Evolutionary conservation across 2,329 filamentous ascomycete genomes (phyloP).

Genomic region (Trichoderma simmonsii): DNA sequence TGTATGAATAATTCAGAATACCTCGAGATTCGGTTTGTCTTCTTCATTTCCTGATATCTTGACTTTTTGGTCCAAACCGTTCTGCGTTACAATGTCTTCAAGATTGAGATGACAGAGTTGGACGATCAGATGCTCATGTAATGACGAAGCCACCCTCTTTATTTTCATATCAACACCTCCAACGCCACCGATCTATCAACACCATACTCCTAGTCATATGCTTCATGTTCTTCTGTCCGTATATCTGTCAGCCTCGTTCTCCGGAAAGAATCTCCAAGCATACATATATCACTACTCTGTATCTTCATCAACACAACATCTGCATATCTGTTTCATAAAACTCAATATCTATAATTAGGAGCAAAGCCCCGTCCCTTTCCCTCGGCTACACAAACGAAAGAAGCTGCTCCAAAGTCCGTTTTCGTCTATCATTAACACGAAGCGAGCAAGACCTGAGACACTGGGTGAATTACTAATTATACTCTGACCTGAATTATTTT

Average conservation of each 20-base stretch:
- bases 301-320: background rate
- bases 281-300: background rate
- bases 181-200: background rate
- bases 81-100: background rate
- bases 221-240: background rate
- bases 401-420: background rate
- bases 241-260: background rate
- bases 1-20: background rate
- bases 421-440: background rate
- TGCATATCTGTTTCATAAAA: background rate
- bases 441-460: background rate
- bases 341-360: background rate
- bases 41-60: background rate
- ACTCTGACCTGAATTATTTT: background rate
- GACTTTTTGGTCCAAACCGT: too few species aligned
- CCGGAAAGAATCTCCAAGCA: background rate
- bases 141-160: background rate
- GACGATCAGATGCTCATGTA: background rate
- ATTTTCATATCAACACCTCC: background rate
- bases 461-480: background rate
- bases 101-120: background rate
- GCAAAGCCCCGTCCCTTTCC: background rate
- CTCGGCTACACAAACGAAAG: background rate
- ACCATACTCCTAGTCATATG: background rate
- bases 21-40: background rate